Percentiles rank a stretch among this genome's conserved stretches.
phyloP scores from a whole-genome alignment of 2,329 filamentous ascomycete genomes.

The Sarocladium strictum region DNA sequence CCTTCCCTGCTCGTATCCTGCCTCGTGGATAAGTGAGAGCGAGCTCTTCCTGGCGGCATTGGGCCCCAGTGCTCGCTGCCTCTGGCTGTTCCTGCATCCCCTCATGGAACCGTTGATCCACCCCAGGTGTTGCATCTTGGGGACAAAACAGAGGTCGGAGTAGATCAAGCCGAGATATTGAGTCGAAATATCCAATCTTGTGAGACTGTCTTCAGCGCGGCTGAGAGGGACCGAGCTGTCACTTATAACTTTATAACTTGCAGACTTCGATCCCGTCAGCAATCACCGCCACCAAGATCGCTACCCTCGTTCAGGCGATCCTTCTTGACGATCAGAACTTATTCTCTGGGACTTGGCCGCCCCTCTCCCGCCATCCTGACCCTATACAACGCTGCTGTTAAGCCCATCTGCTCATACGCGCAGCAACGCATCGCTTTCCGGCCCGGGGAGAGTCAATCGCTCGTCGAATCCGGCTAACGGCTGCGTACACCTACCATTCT shows the following conservation, averaged over 20 bases:
- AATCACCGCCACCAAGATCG: neutral
- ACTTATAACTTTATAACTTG: neutral
- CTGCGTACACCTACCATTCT: neutral
- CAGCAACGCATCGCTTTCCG: neutral
- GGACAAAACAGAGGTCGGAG: neutral
- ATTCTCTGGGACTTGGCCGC: neutral
- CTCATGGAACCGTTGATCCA: neutral
- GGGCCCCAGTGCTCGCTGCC: neutral
- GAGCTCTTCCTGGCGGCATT: neutral
- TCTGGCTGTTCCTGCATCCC: neutral
- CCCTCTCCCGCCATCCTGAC: slow-evolving; percentile 9
- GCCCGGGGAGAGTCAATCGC: slow-evolving; percentile 1
- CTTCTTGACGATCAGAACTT: slow-evolving; percentile 1
- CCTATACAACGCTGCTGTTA: neutral
- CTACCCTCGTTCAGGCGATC: slow-evolving; percentile 2
- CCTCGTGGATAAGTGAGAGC: neutral
- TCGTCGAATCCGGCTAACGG: neutral
- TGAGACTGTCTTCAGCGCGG: no score
- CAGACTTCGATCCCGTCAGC: neutral
- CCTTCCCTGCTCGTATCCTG: neutral
- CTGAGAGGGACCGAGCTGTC: neutral
- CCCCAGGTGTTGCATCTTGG: neutral
- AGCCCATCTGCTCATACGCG: slow-evolving; percentile 8
- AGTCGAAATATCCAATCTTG: no score
- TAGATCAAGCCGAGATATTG: neutral